Conservation (phyloP, 2,329 filamentous ascomycete genomes). For the Xylariaceae sp. region DNA sequence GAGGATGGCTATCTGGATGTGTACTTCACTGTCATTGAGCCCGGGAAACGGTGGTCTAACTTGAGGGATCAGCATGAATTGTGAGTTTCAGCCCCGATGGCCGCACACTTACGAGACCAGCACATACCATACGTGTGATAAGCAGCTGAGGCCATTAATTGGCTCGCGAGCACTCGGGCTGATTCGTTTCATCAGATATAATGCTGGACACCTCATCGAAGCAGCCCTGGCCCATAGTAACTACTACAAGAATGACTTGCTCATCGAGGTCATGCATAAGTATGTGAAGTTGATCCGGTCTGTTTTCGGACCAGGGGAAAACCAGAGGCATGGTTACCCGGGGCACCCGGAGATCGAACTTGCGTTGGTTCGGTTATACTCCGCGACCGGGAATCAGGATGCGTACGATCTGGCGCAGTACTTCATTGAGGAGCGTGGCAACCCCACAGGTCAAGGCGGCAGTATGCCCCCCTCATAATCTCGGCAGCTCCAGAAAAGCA, state of each 20-base stretch:
- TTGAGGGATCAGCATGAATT: slow-evolving; percentile 59
- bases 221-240: slow-evolving; percentile 54
- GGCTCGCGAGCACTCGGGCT: not conserved
- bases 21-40: slow-evolving; percentile 58
- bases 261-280: slow-evolving; percentile 50
- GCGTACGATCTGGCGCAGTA: slow-evolving; percentile 48
- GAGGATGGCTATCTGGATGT: slow-evolving; percentile 60
- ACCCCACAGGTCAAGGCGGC: slow-evolving; percentile 45
- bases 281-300: slow-evolving; percentile 51
- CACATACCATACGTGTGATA: not conserved
- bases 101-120: not conserved
- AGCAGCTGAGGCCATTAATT: not conserved
- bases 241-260: slow-evolving; percentile 46
- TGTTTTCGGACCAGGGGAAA: slow-evolving; percentile 47
- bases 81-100: slow-evolving; percentile 33
- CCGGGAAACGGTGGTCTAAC: slow-evolving; percentile 53
- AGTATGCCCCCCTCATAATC: slow-evolving; percentile 15
- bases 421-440: slow-evolving; percentile 57
- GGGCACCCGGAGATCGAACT: slow-evolving; percentile 56
- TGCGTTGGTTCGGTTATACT: slow-evolving; percentile 39
- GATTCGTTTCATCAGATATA: slow-evolving; percentile 42
- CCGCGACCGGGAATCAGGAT: slow-evolving; percentile 34
- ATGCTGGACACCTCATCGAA: slow-evolving; percentile 59
- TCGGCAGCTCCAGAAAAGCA: not conserved
- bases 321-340: slow-evolving; percentile 55